phyloP scores from a whole-genome alignment of 345 rosid genomes.

The Bruguiera parviflora region DNA sequence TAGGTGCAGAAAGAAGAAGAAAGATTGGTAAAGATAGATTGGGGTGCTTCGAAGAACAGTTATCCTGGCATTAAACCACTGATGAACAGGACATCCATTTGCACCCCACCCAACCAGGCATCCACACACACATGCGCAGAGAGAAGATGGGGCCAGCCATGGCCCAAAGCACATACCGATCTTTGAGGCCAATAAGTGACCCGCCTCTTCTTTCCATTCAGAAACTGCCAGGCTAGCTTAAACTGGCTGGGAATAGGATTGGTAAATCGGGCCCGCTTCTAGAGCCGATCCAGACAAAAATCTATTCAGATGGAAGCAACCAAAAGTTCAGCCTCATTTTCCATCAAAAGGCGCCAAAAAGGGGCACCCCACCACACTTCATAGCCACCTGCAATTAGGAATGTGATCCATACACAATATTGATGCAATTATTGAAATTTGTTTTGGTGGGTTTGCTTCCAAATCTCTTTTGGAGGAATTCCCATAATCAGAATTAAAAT shows the following conservation, averaged over 20 bases:
- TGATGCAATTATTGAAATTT: conserved; percentile 34
- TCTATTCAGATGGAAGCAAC: conserved; percentile 27
- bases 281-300: conserved; percentile 22
- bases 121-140: conserved; percentile 7
- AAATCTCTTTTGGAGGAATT: conserved; percentile 13
- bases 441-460: conserved; percentile 18
- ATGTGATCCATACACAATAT: conserved; percentile 31
- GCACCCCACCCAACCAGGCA: neutral
- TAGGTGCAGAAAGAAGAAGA: neutral
- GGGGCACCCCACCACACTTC: conserved; percentile 18
- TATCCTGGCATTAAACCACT: conserved; percentile 14
- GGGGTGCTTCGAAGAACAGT: conserved; percentile 24
- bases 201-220: conserved; percentile 17
- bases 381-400: conserved; percentile 28
- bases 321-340: conserved; percentile 35
- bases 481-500: neutral
- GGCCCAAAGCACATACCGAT: conserved; percentile 1
- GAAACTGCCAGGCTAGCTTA: conserved; percentile 35
- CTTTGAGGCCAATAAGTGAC: conserved; percentile 22
- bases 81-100: conserved; percentile 2
- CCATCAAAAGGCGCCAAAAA: conserved; percentile 22
- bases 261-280: conserved; percentile 27
- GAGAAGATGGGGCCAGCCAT: neutral
- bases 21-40: neutral
- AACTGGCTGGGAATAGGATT: conserved; percentile 17